phyloP scores from a whole-genome alignment of 2,329 filamentous ascomycete species.

The Ophiostoma pallidulum region DNA sequence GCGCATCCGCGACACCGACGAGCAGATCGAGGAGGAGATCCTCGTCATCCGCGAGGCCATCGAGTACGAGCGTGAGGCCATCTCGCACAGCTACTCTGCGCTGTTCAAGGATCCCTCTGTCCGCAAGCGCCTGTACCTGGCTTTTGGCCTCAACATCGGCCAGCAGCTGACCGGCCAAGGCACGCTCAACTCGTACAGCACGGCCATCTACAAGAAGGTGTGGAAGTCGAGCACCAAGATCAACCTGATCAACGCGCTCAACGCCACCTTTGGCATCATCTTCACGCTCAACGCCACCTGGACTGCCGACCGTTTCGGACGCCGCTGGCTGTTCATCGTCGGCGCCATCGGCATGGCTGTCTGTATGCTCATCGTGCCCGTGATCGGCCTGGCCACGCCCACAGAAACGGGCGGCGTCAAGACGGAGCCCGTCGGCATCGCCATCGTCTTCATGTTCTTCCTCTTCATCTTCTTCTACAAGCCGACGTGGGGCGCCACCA shows the following conservation, averaged over 20 bases:
- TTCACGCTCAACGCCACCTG: slow-evolving; percentile 66
- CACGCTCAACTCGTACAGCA: slow-evolving; percentile 62
- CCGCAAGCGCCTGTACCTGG: slow-evolving; percentile 55
- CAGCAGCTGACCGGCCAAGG: slow-evolving; percentile 67
- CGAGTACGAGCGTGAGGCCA: slow-evolving; percentile 62
- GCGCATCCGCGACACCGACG: slow-evolving; percentile 53
- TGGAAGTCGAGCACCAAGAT: slow-evolving; percentile 51
- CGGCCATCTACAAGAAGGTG: slow-evolving; percentile 64
- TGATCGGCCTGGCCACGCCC: slow-evolving; percentile 39
- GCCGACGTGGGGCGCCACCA: slow-evolving; percentile 55
- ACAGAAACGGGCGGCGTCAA: slow-evolving; percentile 40
- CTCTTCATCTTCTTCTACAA: slow-evolving; percentile 57
- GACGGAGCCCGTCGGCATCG: slow-evolving; percentile 47
- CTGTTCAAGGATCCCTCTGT: slow-evolving; percentile 62
- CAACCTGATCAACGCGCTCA: slow-evolving; percentile 64
- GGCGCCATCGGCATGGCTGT: slow-evolving; percentile 59
- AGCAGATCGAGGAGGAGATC: slow-evolving; percentile 59
- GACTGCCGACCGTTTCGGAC: slow-evolving; percentile 63
- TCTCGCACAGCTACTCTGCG: slow-evolving; percentile 52
- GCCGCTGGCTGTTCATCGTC: slow-evolving; percentile 59
- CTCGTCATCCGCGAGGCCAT: slow-evolving; percentile 56
- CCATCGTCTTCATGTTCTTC: slow-evolving; percentile 56
- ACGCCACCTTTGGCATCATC: slow-evolving; percentile 62
- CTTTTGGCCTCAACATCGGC: slow-evolving; percentile 58
- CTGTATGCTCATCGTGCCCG: slow-evolving; percentile 59